These are phyloP conservation scores for Pseudonitzschia multiseries DNA, from an alignment of 108 stramenopile genomes.

Conservation along the genomic window DNA sequence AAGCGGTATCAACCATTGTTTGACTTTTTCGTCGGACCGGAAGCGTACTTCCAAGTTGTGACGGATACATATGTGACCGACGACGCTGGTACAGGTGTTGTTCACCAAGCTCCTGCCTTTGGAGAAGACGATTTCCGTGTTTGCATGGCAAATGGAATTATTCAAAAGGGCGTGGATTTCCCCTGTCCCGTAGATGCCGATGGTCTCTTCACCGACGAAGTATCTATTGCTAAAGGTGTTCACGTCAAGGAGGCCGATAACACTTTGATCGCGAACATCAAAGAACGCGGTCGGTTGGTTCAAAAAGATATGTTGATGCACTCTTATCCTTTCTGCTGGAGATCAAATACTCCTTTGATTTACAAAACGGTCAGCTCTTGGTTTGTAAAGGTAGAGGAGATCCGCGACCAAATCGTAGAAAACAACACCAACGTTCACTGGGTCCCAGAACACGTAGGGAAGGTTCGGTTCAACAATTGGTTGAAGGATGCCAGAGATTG, in stretches of 20 bases:
- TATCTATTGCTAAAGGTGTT: constrained; percentile 83
- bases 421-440: constrained; percentile 98
- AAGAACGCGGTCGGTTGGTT: constrained; percentile 87
- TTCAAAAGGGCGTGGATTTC: constrained; percentile 88
- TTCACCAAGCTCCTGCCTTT: constrained; percentile 99
- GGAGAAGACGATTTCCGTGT: constrained; percentile 99
- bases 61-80: constrained; percentile 96
- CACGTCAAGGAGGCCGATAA: constrained; percentile 97
- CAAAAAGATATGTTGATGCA: constrained; percentile 92
- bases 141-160: constrained; percentile 91
- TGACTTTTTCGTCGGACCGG: constrained; percentile 73
- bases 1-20: constrained; percentile 93
- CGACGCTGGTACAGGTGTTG: constrained; percentile 99
- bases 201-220: constrained; percentile 89
- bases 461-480: constrained; percentile 99
- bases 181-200: constrained; percentile 96
- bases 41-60: constrained; percentile 66
- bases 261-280: constrained; percentile 82
- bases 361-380: constrained; percentile 99
- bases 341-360: constrained; percentile 98
- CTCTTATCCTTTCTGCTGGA: constrained; percentile 99
- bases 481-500: constrained; percentile 97
- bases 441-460: constrained; percentile 94
- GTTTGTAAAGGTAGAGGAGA: constrained; percentile 97
- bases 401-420: constrained; percentile 91